These are phyloP conservation scores for Neurospora sp. DNA, from an alignment of 495 filamentous ascomycete genomes.

Conservation along the genomic window DNA sequence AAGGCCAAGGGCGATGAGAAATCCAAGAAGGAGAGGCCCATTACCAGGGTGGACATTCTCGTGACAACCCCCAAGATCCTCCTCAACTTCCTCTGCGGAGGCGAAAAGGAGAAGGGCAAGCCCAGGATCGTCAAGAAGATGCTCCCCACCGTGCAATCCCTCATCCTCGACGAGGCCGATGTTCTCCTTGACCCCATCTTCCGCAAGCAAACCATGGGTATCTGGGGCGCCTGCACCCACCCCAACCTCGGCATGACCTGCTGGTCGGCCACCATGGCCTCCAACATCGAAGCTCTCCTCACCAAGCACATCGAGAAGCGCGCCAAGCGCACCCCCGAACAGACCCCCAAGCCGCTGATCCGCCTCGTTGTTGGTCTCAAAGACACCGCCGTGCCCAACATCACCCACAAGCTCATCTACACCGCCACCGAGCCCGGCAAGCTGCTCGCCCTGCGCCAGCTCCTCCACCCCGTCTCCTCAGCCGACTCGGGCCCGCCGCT, in stretches of 20 bases:
- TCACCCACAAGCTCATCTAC: constrained; percentile 82
- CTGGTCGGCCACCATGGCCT: constrained; percentile 96
- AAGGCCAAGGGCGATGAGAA: not conserved
- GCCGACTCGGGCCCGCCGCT: constrained; percentile 50
- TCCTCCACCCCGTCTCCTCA: constrained; percentile 67
- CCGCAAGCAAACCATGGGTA: constrained; percentile 74
- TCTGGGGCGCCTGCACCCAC: constrained; percentile 70
- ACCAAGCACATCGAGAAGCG: constrained; percentile 41
- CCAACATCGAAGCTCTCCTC: constrained; percentile 74
- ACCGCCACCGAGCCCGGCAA: constrained; percentile 89
- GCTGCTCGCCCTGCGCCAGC: constrained; percentile 79
- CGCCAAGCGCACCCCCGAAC: constrained; percentile 38
- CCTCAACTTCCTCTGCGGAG: constrained; percentile 58
- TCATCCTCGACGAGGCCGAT: constrained; percentile 91
- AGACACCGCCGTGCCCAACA: constrained; percentile 86
- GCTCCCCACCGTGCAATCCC: constrained; percentile 53
- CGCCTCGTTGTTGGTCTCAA: constrained; percentile 90
- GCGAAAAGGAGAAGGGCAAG: constrained; percentile 11
- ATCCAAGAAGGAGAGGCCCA: constrained; percentile 23
- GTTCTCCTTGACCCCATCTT: constrained; percentile 88
- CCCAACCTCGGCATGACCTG: constrained; percentile 59
- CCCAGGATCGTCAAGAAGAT: constrained; percentile 28
- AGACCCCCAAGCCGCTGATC: constrained; percentile 44
- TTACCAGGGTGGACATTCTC: constrained; percentile 68
- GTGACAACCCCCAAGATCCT: constrained; percentile 80